Base-by-base conservation (phyloP, 768 basidiomycete genomes). In the Trametes punicea region DNA sequence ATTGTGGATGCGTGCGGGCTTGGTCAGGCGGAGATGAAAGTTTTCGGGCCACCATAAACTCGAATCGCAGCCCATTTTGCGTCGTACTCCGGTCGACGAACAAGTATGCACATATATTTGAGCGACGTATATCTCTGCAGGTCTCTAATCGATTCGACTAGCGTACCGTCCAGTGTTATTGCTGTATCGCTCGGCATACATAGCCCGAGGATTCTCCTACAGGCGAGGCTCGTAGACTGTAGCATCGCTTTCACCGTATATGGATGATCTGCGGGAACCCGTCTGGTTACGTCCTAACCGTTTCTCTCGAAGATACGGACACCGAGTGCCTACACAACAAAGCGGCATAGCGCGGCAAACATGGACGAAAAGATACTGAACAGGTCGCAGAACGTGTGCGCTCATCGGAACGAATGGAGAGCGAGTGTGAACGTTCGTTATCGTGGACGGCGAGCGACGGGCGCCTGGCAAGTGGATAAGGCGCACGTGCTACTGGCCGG, bases 1-100 rank as follows among this genome's bases (percentile, higher is more conserved):
- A 84, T 90, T 18, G 68, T 71, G 9, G 78, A 84, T 34, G 85
- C 80, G 15, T 88, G 86, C 71, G 80, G 75, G 31, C 53, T 79
- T 29, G 67, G 55, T 2, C 36, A 45, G 21, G 51, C 45, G 56
- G 52, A 59, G 39, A 38, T 42, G 27, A 59, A 46, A 41, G 48
- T 62, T 4, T 51, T 44, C 31, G 42, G 58, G 16, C 36, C 53
- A 23, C 41, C 38, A 25, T 58, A 47, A 23, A 25, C 25, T 18
- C 25, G 3, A 13, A 25, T 5, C 2, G 23, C 11, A 27, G n/a
- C n/a, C n/a, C n/a, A n/a, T n/a, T n/a, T n/a, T n/a, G n/a, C n/a
- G n/a, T n/a, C n/a, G n/a, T n/a, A n/a, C n/a, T n/a, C n/a, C n/a
- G n/a, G n/a, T n/a, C n/a, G n/a, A n/a, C 40, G 40, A 41, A 26